Percentiles rank a stretch among this genome's conserved stretches.
phyloP scores from a whole-genome alignment of 176 grass and related monocot species.

The Poa annua region DNA sequence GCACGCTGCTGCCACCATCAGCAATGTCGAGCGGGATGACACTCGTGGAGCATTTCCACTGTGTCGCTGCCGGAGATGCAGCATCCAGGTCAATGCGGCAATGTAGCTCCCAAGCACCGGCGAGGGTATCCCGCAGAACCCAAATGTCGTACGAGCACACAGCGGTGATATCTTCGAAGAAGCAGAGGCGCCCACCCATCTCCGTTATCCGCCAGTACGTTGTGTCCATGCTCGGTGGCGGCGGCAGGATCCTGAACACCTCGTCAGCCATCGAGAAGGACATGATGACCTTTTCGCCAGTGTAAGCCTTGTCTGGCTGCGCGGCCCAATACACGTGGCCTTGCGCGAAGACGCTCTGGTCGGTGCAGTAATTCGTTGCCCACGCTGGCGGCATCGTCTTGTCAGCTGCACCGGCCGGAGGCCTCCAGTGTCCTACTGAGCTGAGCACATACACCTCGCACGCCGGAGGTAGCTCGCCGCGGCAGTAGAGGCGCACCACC shows the following conservation, averaged over 20 bases:
- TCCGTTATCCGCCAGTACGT: background rate
- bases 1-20: background rate
- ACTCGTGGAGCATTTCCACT: background rate
- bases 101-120: background rate
- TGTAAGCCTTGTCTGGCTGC: background rate
- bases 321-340: background rate
- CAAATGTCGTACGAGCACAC: background rate
- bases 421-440: background rate
- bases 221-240: background rate
- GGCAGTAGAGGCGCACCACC: slow-evolving; percentile 8
- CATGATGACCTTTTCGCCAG: background rate
- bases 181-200: background rate
- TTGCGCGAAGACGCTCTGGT: background rate
- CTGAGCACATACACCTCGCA: background rate
- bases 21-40: background rate
- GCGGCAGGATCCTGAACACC: no score
- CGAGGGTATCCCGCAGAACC: background rate
- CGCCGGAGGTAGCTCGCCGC: no score
- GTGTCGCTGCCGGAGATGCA: background rate
- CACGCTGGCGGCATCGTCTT: background rate
- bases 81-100: background rate
- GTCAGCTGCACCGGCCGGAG: background rate
- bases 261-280: background rate
- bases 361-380: background rate
- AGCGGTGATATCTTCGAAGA: background rate